phyloP scores from a whole-genome alignment of 805 yeast genomes.

The Yueomyces sinensis region DNA sequence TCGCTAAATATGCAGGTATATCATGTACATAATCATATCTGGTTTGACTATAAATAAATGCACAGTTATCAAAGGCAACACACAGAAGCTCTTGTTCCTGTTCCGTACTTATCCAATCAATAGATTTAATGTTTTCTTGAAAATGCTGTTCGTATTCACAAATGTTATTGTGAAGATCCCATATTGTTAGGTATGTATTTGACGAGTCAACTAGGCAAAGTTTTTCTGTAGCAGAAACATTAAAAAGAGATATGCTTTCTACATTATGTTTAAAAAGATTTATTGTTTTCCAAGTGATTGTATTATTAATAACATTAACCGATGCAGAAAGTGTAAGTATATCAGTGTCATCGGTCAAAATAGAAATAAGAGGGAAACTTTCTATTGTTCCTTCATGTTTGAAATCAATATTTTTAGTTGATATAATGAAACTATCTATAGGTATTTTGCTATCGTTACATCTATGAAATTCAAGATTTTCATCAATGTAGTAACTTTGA shows the following conservation, averaged over 20 bases:
- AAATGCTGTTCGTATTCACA: conserved; percentile 44
- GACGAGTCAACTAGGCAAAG: conserved; percentile 54
- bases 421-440: too few relatives aligned
- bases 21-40: conserved; percentile 80
- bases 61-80: conserved; percentile 56
- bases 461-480: too few relatives aligned
- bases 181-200: conserved; percentile 45
- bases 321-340: conserved; percentile 35
- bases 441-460: too few relatives aligned
- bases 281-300: conserved; percentile 43
- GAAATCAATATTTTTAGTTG: too few relatives aligned
- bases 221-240: conserved; percentile 66
- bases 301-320: too few relatives aligned
- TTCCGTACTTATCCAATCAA: conserved; percentile 77
- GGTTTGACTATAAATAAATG: conserved; percentile 62
- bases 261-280: conserved; percentile 44
- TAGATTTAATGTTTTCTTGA: conserved; percentile 39
- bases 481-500: too few relatives aligned
- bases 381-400: too few relatives aligned
- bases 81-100: conserved; percentile 61
- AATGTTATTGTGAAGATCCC: conserved; percentile 62
- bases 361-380: conserved; percentile 44
- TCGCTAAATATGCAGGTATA: conserved; percentile 63
- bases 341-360: conserved; percentile 40
- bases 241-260: conserved; percentile 35